Conservation (phyloP, 2,329 filamentous ascomycete species). For the Aspergillus pseudoviridinutans region DNA sequence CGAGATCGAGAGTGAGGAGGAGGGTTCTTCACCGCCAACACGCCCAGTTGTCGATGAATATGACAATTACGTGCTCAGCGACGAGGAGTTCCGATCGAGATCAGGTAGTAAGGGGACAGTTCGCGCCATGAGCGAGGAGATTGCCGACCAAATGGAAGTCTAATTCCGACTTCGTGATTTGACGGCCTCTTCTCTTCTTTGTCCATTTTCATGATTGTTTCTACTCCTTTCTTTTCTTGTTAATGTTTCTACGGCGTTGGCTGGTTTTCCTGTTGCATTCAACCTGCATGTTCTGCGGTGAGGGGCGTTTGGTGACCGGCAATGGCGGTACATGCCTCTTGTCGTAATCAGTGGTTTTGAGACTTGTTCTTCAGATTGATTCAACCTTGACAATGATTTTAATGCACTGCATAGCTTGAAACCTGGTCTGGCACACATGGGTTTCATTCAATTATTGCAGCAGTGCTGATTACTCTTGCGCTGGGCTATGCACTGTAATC, state of each 20-base stretch:
- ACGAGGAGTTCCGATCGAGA: constrained; percentile 40
- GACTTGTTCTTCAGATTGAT: not conserved
- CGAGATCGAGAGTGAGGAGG: constrained; percentile 40
- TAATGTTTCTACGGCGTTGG: constrained; percentile 5
- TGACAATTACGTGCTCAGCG: constrained; percentile 43
- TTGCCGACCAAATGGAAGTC: constrained; percentile 52
- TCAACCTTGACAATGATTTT: not conserved
- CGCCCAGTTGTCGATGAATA: constrained; percentile 37
- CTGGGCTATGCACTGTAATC: not conserved
- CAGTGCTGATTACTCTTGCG: not conserved
- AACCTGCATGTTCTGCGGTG: constrained; percentile 19
- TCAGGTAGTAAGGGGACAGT: constrained; percentile 43
- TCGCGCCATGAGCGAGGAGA: constrained; percentile 51
- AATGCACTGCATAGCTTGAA: constrained; percentile 6
- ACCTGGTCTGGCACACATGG: not conserved
- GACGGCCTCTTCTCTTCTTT: constrained; percentile 7
- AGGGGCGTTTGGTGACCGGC: constrained; percentile 18
- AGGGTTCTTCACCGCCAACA: constrained; percentile 16
- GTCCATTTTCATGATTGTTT: constrained; percentile 9
- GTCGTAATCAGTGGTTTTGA: constrained; percentile 1
- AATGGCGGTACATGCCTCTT: constrained; percentile 12
- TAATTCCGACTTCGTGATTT: constrained; percentile 22
- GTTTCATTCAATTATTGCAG: not conserved
- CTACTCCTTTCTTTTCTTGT: constrained; percentile 2
- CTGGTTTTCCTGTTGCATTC: constrained; percentile 16